A percentile compares a stretch with the other conserved stretches of the same genome.
Evolutionary conservation across 2,329 filamentous ascomycete species (phyloP).

Genomic region (Diplocarpon rosae): DNA sequence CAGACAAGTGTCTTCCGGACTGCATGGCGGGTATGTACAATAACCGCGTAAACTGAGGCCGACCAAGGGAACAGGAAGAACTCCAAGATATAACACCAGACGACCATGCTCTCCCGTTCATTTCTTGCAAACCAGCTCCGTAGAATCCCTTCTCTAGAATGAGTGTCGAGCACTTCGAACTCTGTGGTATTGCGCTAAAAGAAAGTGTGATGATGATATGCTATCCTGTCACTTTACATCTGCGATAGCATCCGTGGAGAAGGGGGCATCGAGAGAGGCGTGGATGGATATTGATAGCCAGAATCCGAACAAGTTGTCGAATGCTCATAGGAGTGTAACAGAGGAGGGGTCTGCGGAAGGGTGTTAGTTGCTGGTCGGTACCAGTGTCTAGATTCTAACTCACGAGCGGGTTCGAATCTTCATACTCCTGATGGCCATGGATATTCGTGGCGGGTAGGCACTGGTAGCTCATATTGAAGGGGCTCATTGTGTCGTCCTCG

Average conservation of each 20-base stretch:
- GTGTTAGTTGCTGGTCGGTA: background rate
- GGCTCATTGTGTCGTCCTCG: conserved; percentile 49
- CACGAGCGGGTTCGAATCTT: conserved; percentile 64
- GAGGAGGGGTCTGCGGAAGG: conserved; percentile 55
- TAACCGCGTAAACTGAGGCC: background rate
- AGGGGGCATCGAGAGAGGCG: conserved; percentile 61
- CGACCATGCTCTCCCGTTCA: conserved; percentile 18
- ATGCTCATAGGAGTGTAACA: conserved; percentile 63
- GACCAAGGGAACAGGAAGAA: conserved; percentile 1
- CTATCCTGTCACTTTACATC: conserved; percentile 14
- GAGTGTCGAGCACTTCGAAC: conserved; percentile 28
- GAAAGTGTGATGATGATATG: background rate
- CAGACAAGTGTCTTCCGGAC: background rate
- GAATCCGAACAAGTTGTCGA: conserved; percentile 52
- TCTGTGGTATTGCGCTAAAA: conserved; percentile 15
- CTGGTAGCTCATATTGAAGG: conserved; percentile 56
- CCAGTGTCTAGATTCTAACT: conserved; percentile 35
- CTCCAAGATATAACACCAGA: conserved; percentile 13
- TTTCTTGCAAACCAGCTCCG: conserved; percentile 6
- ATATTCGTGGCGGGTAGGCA: conserved; percentile 51
- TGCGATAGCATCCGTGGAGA: conserved; percentile 44
- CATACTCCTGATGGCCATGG: conserved; percentile 48
- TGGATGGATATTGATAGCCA: conserved; percentile 53
- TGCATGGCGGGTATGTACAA: conserved; percentile 22
- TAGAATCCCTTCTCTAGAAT: conserved; percentile 18